Evolutionary conservation across 2,329 filamentous ascomycete genomes (phyloP).

Genomic region (Calonectria pteridis): DNA sequence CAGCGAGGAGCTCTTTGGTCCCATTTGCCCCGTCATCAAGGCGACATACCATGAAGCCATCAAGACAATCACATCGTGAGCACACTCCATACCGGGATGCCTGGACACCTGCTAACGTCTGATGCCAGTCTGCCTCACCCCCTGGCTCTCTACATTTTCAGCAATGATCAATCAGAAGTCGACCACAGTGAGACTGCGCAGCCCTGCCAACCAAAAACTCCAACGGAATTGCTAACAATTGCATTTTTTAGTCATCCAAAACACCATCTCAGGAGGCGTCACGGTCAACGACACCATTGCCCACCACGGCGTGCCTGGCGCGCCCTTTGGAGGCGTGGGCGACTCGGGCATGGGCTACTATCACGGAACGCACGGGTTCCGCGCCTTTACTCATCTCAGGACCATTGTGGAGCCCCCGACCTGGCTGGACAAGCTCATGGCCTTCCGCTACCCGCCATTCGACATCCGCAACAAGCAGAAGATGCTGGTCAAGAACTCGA

Average conservation of each 20-base stretch:
- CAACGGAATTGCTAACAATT: slow-evolving; percentile 24
- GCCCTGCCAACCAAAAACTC: slow-evolving; percentile 10
- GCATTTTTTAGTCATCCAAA: neutral
- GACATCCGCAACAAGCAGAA: neutral
- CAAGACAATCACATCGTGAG: neutral
- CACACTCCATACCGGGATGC: neutral
- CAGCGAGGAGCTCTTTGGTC: slow-evolving; percentile 54
- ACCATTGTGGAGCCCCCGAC: slow-evolving; percentile 43
- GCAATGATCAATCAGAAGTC: neutral
- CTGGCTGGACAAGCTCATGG: slow-evolving; percentile 40
- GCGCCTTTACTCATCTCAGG: slow-evolving; percentile 48
- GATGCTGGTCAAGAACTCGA: neutral
- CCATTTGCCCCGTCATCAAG: slow-evolving; percentile 25
- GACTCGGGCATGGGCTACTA: slow-evolving; percentile 58
- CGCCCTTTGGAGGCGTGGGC: slow-evolving; percentile 62
- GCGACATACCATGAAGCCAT: slow-evolving; percentile 15
- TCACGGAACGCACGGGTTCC: slow-evolving; percentile 57
- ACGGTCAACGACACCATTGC: slow-evolving; percentile 58
- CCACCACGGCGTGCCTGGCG: slow-evolving; percentile 52
- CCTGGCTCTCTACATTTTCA: slow-evolving; percentile 27
- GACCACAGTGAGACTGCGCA: neutral
- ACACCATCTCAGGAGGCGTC: slow-evolving; percentile 57
- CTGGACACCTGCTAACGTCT: neutral
- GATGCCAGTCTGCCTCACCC: neutral
- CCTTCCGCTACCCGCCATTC: neutral